phyloP scores from a whole-genome alignment of 352 stramenopile species.

The Peronospora belbahrii region DNA sequence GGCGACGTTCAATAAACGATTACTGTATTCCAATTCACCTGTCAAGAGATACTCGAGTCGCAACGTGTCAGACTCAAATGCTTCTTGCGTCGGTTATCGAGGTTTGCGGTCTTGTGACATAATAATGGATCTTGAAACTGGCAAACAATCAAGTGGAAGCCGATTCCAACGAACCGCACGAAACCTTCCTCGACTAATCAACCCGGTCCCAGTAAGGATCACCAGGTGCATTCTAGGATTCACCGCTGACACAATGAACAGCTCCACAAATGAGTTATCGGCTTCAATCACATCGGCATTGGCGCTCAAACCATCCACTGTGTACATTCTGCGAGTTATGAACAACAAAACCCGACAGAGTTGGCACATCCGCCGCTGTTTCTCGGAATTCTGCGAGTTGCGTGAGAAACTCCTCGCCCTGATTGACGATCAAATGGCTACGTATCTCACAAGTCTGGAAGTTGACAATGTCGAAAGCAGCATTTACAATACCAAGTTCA shows the following conservation, averaged over 20 bases:
- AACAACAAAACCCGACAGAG: slow-evolving; percentile 31
- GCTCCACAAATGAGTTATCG: slow-evolving; percentile 39
- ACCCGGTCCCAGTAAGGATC: background rate
- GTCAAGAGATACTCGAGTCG: slow-evolving; percentile 3
- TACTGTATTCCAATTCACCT: slow-evolving; percentile 13
- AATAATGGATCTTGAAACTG: slow-evolving; percentile 23
- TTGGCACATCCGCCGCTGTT: slow-evolving; percentile 66
- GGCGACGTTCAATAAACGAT: slow-evolving; percentile 15
- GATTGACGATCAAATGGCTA: slow-evolving; percentile 39
- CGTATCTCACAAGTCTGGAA: slow-evolving; percentile 19
- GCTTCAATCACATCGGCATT: slow-evolving; percentile 58
- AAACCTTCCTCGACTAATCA: slow-evolving; percentile 9
- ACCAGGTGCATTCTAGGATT: slow-evolving; percentile 14
- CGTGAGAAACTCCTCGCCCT: slow-evolving; percentile 56
- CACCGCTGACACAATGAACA: slow-evolving; percentile 28
- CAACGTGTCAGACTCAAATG: background rate
- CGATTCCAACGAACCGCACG: slow-evolving; percentile 3
- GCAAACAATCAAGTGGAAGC: slow-evolving; percentile 8
- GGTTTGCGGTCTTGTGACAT: background rate
- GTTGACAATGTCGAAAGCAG: slow-evolving; percentile 14
- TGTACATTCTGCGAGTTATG: slow-evolving; percentile 64
- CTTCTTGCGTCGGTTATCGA: slow-evolving; percentile 6
- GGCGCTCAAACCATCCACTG: slow-evolving; percentile 61
- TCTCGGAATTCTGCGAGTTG: slow-evolving; percentile 69
- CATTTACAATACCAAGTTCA: slow-evolving; percentile 11